Evolutionary conservation across 2,329 filamentous ascomycete genomes (phyloP).

Genomic region (Dothidotthia symphoricarpi): DNA sequence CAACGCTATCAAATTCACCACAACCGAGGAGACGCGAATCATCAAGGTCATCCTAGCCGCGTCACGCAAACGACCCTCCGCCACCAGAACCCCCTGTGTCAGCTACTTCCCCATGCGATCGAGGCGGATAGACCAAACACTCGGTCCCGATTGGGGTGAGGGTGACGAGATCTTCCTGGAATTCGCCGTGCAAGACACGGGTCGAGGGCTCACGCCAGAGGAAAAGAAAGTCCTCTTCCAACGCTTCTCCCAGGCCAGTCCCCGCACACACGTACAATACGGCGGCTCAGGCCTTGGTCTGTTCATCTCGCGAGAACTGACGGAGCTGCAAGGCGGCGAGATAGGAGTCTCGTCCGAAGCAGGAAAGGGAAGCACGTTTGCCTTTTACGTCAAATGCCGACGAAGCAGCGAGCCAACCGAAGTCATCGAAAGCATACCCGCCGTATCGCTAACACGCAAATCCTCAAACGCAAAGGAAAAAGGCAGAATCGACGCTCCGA

Average conservation of each 20-base stretch:
- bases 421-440: constrained; percentile 25
- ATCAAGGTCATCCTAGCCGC: constrained; percentile 67
- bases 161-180: constrained; percentile 66
- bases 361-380: constrained; percentile 70
- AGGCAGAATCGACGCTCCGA: constrained; percentile 17
- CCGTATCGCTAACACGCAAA: constrained; percentile 25
- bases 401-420: constrained; percentile 49
- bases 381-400: constrained; percentile 71
- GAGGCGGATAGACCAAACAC: constrained; percentile 47
- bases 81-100: constrained; percentile 48
- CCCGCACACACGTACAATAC: constrained; percentile 73
- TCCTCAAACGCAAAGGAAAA: constrained; percentile 33
- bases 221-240: constrained; percentile 75
- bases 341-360: constrained; percentile 70
- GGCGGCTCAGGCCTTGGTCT: constrained; percentile 76
- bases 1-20: constrained; percentile 81
- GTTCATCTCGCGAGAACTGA: constrained; percentile 76
- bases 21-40: constrained; percentile 58
- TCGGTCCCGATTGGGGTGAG: constrained; percentile 65
- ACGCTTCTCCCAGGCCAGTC: constrained; percentile 74
- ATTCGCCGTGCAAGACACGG: constrained; percentile 75
- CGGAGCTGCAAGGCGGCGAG: constrained; percentile 75
- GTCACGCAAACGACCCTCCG: constrained; percentile 55
- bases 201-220: constrained; percentile 67
- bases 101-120: constrained; percentile 61